Evolutionary conservation across 169 alveolate genomes (phyloP).

Genomic region (Prorocentrum cordatum): DNA sequence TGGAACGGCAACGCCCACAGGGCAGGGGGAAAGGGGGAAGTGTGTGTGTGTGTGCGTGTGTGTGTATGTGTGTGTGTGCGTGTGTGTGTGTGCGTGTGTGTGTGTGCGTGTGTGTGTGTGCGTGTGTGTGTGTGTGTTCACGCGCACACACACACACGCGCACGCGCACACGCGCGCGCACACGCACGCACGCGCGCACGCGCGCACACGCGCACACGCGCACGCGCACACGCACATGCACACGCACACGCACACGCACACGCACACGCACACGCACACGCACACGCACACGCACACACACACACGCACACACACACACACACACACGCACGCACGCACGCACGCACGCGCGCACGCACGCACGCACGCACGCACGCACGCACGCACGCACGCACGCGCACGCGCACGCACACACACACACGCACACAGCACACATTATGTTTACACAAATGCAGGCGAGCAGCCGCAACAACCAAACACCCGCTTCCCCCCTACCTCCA

Average conservation of each 20-base stretch:
- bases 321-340: background rate
- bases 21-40: too few relatives aligned
- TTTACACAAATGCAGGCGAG: too few relatives aligned
- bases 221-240: background rate
- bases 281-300: background rate
- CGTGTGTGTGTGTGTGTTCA: too few relatives aligned
- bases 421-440: background rate
- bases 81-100: too few relatives aligned
- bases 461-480: too few relatives aligned
- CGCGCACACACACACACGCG: background rate
- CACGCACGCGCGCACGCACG: background rate
- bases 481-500: too few relatives aligned
- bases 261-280: background rate
- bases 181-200: background rate
- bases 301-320: background rate
- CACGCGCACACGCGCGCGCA: background rate
- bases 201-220: background rate
- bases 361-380: constrained; percentile 1
- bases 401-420: background rate
- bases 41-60: too few relatives aligned
- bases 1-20: too few relatives aligned
- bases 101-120: too few relatives aligned
- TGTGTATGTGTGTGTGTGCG: too few relatives aligned
- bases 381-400: background rate
- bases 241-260: background rate